Percentiles rank a stretch among this genome's conserved stretches.
Evolutionary conservation across 225 moss, liverwort and hornwort species (phyloP).

Genomic region (Thuidium tamariscinum): DNA sequence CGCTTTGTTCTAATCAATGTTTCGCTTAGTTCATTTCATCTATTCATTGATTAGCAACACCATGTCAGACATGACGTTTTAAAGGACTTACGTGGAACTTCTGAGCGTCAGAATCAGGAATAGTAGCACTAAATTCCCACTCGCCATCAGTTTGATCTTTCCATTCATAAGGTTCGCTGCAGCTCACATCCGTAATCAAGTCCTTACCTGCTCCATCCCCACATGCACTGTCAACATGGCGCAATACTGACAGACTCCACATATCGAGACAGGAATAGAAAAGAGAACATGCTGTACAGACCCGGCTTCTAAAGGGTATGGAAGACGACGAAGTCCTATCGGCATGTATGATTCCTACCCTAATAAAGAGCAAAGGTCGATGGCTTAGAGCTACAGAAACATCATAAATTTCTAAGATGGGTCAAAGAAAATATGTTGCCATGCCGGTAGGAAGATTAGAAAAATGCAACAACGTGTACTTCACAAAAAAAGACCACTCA

Average conservation of each 20-base stretch:
- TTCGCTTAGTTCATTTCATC: background rate
- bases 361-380: background rate
- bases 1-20: background rate
- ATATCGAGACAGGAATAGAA: background rate
- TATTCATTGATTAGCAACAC: background rate
- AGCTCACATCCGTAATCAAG: conserved; percentile 81
- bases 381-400: background rate
- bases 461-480: background rate
- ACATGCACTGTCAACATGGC: background rate
- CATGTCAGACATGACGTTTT: background rate
- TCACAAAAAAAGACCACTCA: conserved; percentile 7
- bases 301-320: background rate
- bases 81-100: conserved; percentile 36
- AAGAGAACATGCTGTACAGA: background rate
- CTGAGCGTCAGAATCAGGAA: conserved; percentile 11
- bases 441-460: background rate
- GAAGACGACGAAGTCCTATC: background rate
- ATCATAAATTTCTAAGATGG: background rate
- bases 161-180: conserved; percentile 83
- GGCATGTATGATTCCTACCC: background rate
- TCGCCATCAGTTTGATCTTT: conserved; percentile 60
- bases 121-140: conserved; percentile 76
- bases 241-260: background rate
- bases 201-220: conserved; percentile 66
- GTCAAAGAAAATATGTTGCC: background rate